These are phyloP conservation scores for Aspergillus cavernicola DNA, from an alignment of 495 filamentous ascomycete species.

Conservation along the genomic window DNA sequence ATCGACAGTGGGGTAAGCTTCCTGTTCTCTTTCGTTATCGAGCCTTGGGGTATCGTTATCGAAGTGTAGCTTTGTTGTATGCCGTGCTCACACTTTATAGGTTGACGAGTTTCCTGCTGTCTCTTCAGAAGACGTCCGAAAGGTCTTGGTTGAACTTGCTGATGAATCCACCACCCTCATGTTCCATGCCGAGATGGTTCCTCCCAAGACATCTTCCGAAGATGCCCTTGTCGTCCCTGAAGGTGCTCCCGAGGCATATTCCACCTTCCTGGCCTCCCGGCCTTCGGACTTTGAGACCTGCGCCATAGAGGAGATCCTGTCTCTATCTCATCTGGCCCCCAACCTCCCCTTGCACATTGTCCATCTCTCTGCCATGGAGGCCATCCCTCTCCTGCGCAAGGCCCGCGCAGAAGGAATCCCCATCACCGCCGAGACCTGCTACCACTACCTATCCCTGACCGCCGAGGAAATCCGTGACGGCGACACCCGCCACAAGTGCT, in stretches of 20 bases:
- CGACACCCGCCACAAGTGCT: conserved; percentile 96
- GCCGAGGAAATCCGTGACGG: conserved; percentile 83
- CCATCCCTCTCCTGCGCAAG: conserved; percentile 80
- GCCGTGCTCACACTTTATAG: conserved; percentile 37
- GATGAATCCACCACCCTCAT: conserved; percentile 82
- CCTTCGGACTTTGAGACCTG: conserved; percentile 89
- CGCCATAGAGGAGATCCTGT: conserved; percentile 82
- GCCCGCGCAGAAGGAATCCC: conserved; percentile 78
- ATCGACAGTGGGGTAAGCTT: conserved; percentile 89
- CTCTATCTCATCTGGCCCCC: conserved; percentile 75
- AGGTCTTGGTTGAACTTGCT: conserved; percentile 74
- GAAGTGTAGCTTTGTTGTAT: not conserved
- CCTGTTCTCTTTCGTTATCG: too few species aligned
- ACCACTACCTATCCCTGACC: conserved; percentile 92
- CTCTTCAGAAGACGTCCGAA: conserved; percentile 68
- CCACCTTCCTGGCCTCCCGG: conserved; percentile 87
- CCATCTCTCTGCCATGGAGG: conserved; percentile 87
- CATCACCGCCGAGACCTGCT: conserved; percentile 96
- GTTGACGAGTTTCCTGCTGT: conserved; percentile 96
- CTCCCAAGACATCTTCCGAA: conserved; percentile 76
- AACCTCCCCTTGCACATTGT: conserved; percentile 89
- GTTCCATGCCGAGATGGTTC: conserved; percentile 99
- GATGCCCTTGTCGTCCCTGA: conserved; percentile 66
- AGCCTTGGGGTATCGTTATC: conserved; percentile 8
- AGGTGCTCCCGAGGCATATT: conserved; percentile 76